These are phyloP conservation scores for Glarea lozoyensis DNA, from an alignment of 495 filamentous ascomycete genomes.

Conservation along the genomic window DNA sequence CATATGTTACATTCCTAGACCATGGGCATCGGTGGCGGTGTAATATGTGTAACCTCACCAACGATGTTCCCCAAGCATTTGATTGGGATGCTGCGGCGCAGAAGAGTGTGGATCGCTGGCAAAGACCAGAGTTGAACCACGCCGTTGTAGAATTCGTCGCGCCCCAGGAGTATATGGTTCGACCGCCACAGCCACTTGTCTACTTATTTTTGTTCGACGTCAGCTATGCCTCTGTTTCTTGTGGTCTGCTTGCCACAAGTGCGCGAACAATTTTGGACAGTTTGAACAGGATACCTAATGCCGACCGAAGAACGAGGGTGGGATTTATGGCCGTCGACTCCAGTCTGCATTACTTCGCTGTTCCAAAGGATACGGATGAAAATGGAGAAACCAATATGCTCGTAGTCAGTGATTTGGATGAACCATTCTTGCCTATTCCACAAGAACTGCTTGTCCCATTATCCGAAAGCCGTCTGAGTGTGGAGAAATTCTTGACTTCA, in stretches of 20 bases:
- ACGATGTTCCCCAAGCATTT: constrained; percentile 96
- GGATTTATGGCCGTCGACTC: constrained; percentile 96
- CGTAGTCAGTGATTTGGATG: constrained; percentile 90
- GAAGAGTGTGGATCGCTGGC: constrained; percentile 81
- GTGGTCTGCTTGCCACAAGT: constrained; percentile 87
- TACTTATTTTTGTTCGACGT: constrained; percentile 98
- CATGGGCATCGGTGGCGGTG: constrained; percentile 97
- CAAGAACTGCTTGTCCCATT: constrained; percentile 88
- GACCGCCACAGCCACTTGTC: constrained; percentile 92
- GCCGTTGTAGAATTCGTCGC: constrained; percentile 94
- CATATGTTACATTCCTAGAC: constrained; percentile 91
- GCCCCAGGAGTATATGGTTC: constrained; percentile 98
- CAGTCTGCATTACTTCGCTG: constrained; percentile 89
- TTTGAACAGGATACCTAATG: constrained; percentile 93
- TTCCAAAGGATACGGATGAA: constrained; percentile 79
- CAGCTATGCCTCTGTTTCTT: constrained; percentile 84
- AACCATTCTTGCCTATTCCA: constrained; percentile 93
- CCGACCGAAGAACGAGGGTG: constrained; percentile 81
- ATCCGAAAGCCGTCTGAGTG: constrained; percentile 78
- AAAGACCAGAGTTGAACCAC: constrained; percentile 85
- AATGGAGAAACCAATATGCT: constrained; percentile 80
- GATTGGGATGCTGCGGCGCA: constrained; percentile 93
- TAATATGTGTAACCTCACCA: constrained; percentile 99
- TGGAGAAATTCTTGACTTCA: constrained; percentile 84
- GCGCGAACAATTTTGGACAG: constrained; percentile 93